Evolutionary conservation across 2,329 filamentous ascomycete species (phyloP), one percentile per base, ranked within the genome.

Genomic region (Stagonosporopsis rhizophila): DNA sequence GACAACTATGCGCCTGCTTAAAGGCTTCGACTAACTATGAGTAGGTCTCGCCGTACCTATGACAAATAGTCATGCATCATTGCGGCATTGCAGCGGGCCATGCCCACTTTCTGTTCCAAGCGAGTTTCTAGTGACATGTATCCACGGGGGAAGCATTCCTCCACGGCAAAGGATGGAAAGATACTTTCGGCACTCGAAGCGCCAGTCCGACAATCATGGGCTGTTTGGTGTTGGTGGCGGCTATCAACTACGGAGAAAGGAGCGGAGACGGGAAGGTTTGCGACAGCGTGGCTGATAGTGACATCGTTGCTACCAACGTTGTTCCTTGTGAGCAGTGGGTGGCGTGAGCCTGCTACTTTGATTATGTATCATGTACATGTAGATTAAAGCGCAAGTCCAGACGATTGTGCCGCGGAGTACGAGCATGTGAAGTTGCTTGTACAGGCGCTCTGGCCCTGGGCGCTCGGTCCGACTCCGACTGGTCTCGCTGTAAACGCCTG

Each of bases 371-470:
- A 44, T 52, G 42, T 56, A 52, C 47, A 38, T 48, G 32, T 52
- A 48, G 6, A 56, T 39, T 52, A 32, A 28, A 11, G 11, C 20
- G 37, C 51, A 47, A 23, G 37, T 6, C 25, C 37, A 42, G 17
- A 39, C 23, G 19, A 34, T 30, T 22, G 8, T 38, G 34, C 19
- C 27, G 11, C 34, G 6, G 2, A 42, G 37, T 40, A 44, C 38
- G n/a, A 48, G 53, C 53, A 56, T 56, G 53, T 56, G 53, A 56
- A 47, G 42, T 56, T 25, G 47, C 46, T 39, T 47, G 38, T 44
- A 45, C 52, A 22, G 30, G 44, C 35, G 30, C 41, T 51, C 41
- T n/a, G 25, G 42, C 28, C 47, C 15, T 35, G 41, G 9, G 27
- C 30, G 46, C 37, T 56, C 53, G 53, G 53, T 39, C 53, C 53